Percentiles rank a stretch among this genome's conserved stretches.
Evolutionary conservation across 371 early-diverging fungal species (phyloP).

Genomic region (Mortierella sp.): DNA sequence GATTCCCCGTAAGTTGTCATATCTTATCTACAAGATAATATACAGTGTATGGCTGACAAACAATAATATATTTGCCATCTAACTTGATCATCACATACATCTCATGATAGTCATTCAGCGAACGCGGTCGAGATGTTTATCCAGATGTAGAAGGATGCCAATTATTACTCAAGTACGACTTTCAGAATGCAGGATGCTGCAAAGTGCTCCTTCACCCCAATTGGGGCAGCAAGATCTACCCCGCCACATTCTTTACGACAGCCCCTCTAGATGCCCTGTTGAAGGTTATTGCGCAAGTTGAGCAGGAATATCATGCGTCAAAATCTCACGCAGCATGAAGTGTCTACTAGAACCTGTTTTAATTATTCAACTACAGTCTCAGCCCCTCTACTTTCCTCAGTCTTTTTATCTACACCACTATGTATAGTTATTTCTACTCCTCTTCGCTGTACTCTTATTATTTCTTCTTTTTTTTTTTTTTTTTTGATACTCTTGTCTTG

Average conservation of each 20-base stretch:
- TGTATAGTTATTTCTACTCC: no score
- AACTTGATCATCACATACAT: background rate
- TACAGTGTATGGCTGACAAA: background rate
- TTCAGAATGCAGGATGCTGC: conserved; percentile 87
- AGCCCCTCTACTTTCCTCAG: background rate
- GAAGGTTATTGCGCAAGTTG: conserved; percentile 38
- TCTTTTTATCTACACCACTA: background rate
- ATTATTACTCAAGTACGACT: conserved; percentile 77
- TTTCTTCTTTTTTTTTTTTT: background rate
- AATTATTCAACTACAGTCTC: no score
- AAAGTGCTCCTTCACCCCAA: conserved; percentile 85
- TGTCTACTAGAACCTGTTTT: background rate
- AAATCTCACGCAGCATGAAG: background rate
- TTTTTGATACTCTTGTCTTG: background rate
- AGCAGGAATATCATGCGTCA: conserved; percentile 10
- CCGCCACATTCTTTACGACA: conserved; percentile 87
- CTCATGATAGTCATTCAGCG: conserved; percentile 60
- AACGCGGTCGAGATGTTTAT: conserved; percentile 81
- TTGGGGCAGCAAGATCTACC: conserved; percentile 91
- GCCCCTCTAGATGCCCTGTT: conserved; percentile 77
- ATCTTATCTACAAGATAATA: background rate
- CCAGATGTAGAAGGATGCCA: conserved; percentile 90
- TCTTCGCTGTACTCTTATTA: no score
- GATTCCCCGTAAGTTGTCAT: conserved; percentile 76
- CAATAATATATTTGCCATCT: no score